Percentiles rank a stretch among this genome's conserved stretches.
phyloP scores from a whole-genome alignment of 768 basidiomycete species.

The Leccinum pellstonianum region DNA sequence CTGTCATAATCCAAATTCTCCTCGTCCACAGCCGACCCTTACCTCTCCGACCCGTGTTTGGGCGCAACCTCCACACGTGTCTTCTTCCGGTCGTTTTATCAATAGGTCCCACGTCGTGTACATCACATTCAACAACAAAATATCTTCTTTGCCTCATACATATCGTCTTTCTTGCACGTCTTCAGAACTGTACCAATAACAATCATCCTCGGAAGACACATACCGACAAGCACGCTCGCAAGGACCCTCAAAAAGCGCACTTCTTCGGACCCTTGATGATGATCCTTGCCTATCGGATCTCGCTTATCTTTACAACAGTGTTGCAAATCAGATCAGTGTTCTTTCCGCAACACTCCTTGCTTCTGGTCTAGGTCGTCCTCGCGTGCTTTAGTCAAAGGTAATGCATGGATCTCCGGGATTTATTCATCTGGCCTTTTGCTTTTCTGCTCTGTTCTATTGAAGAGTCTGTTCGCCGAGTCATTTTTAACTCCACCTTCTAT shows the following conservation, averaged over 20 bases:
- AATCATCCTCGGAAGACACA: background rate
- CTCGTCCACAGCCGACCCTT: background rate
- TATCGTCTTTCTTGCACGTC: background rate
- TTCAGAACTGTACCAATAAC: background rate
- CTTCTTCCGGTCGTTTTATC: background rate
- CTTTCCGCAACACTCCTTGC: background rate
- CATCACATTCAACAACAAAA: background rate
- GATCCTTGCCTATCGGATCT: background rate
- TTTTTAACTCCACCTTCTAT: background rate
- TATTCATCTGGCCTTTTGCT: background rate
- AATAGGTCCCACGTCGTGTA: background rate
- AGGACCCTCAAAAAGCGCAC: background rate
- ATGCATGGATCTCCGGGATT: background rate
- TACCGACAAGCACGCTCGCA: background rate
- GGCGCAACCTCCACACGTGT: constrained; percentile 13
- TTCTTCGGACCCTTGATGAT: background rate
- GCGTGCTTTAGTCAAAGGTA: constrained; percentile 4
- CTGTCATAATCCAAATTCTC: background rate
- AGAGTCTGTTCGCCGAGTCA: background rate
- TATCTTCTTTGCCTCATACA: no score
- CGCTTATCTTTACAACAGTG: constrained; percentile 1
- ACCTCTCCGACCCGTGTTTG: constrained; percentile 2
- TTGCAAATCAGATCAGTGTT: constrained; percentile 10
- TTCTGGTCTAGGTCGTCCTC: background rate
- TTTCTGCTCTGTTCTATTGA: background rate